Evolutionary conservation across 208 protist genomes (phyloP), one percentile per base, ranked within the genome.

Genomic region (Trypanosomatidae sp.): DNA sequence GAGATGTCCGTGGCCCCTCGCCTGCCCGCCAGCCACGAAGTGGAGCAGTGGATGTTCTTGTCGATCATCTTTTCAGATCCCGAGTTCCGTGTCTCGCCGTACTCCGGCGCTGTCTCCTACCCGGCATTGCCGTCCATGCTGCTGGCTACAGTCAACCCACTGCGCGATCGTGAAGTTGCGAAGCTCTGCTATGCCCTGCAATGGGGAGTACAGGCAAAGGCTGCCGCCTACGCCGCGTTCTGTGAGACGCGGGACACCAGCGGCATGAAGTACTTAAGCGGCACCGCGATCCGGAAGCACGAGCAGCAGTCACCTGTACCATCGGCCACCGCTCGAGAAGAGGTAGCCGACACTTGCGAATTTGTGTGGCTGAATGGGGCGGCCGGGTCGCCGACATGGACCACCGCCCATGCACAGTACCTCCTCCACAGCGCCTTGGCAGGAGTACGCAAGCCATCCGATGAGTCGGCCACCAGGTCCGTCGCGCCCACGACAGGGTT

Each of bases 111-210:
- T 30, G 81, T 92, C 19, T 91, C 85, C 67, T 94, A 91, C 67
- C 87, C 90, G 8, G 75, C 74, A 6, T 62, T 87, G 36, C 89
- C 89, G 9, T 90, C 86, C 6, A 25, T 90, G n/a, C 56, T 91
- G 62, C 28, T 86, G 30, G 77, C 84, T 13, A 81, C 78, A 17
- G 73, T 62, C 43, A 59, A 78, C 30, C 69, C 46, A 17, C 15
- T 75, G 49, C 55, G 53, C 9, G 66, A 81, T 41, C 22, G 19
- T 13, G 19, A 46, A 2, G 30, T 62, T 22, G 1, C 25, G 7
- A 59, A 22, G 55, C 39, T 62, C 36, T 66, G 59, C 43, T 73
- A 70, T 50, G 49, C 44, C 56, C 12, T 73, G 66, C 76, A 77
- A 43, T 66, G 56, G 66, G 22, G 28, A 19, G 41, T 12, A 12